These are phyloP conservation scores for Austroboletus rostrupii DNA, from an alignment of 1,284 basidiomycete species.

Conservation along the genomic window DNA sequence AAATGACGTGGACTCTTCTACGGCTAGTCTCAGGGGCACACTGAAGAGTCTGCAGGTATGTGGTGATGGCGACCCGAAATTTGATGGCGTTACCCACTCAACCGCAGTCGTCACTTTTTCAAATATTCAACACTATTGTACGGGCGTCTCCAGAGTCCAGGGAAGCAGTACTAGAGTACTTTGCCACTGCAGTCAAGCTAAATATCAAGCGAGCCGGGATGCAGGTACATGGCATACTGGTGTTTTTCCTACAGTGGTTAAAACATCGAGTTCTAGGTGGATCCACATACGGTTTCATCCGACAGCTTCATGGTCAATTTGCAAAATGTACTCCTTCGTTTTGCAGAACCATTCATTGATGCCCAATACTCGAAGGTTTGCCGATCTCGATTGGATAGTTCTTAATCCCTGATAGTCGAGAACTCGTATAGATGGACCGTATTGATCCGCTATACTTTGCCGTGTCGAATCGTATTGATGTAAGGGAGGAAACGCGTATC, in stretches of 20 bases:
- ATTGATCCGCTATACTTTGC: conserved; percentile 85
- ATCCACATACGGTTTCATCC: conserved; percentile 79
- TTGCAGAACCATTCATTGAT: conserved; percentile 98
- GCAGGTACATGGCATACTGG: conserved; percentile 49
- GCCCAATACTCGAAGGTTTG: conserved; percentile 82
- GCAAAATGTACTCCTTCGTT: conserved; percentile 76
- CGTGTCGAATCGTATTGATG: conserved; percentile 65
- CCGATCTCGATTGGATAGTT: neutral
- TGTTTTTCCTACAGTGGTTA: neutral
- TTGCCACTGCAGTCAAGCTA: conserved; percentile 69
- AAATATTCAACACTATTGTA: conserved; percentile 86
- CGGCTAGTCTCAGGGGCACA: conserved; percentile 77
- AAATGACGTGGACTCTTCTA: conserved; percentile 80
- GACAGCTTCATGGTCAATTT: conserved; percentile 95
- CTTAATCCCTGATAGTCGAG: conserved; percentile 8
- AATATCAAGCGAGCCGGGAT: conserved; percentile 89
- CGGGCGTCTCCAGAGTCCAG: conserved; percentile 77
- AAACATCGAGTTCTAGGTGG: conserved; percentile 49
- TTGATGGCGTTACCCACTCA: conserved; percentile 6
- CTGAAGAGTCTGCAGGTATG: conserved; percentile 76
- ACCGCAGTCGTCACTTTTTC: conserved; percentile 72
- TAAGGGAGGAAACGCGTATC: conserved; percentile 87
- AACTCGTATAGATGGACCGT: conserved; percentile 69
- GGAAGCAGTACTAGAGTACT: conserved; percentile 84
- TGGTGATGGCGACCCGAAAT: neutral